Evolutionary conservation across 768 basidiomycete genomes (phyloP).

Genomic region (Podaxis sp.): DNA sequence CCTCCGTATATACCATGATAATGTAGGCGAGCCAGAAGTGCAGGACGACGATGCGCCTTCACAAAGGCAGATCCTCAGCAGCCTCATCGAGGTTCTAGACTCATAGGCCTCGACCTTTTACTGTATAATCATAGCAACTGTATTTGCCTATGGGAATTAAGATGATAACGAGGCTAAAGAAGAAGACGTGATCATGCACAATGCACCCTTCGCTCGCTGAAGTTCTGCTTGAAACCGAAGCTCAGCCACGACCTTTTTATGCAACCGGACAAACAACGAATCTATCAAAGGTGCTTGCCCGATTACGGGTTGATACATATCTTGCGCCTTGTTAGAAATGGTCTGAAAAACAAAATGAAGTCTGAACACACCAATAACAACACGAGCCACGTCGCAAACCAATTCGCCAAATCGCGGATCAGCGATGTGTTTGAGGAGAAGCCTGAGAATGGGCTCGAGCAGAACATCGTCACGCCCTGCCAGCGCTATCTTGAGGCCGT

Average conservation of each 20-base stretch:
- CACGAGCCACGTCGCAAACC: conserved; percentile 74
- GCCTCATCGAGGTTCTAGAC: conserved; percentile 63
- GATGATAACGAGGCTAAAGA: conserved; percentile 26
- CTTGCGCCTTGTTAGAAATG: conserved; percentile 36
- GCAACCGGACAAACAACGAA: conserved; percentile 75
- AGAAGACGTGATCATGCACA: conserved; percentile 87
- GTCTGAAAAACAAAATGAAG: not conserved
- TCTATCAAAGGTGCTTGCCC: conserved; percentile 95
- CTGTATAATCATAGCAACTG: not conserved
- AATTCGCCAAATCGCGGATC: conserved; percentile 94
- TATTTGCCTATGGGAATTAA: not conserved
- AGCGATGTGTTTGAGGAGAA: conserved; percentile 80
- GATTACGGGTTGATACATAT: conserved; percentile 89
- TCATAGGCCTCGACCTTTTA: conserved; percentile 7
- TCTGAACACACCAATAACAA: conserved; percentile 75
- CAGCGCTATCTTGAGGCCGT: conserved; percentile 84
- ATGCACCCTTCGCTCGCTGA: conserved; percentile 76
- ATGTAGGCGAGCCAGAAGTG: conserved; percentile 54
- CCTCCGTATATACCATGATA: conserved; percentile 69
- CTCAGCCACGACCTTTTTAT: conserved; percentile 83
- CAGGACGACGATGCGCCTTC: conserved; percentile 42
- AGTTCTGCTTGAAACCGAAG: conserved; percentile 87
- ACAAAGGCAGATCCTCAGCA: conserved; percentile 68
- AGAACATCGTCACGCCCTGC: conserved; percentile 92
- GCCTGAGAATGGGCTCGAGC: conserved; percentile 85